These are phyloP conservation scores for Termitomyces titanicus DNA, from an alignment of 768 basidiomycete species.

Conservation along the genomic window DNA sequence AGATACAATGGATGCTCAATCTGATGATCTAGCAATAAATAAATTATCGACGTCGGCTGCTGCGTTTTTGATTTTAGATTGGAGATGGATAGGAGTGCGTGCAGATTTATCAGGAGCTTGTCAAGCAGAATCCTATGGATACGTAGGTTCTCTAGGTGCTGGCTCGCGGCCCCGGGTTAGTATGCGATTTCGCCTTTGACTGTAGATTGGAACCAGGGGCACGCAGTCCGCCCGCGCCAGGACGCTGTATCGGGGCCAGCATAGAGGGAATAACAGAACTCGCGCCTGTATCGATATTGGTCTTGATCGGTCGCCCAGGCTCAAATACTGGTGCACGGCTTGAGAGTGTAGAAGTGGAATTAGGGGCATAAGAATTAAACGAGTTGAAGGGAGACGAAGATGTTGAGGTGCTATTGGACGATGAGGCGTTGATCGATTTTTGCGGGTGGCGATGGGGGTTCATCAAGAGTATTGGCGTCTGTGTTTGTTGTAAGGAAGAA, in stretches of 20 bases:
- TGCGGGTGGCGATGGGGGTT: constrained; percentile 25
- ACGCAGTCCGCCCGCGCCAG: neutral
- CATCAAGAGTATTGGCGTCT: constrained; percentile 17
- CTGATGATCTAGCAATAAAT: neutral
- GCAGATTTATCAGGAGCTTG: no score
- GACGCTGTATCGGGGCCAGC: constrained; percentile 12
- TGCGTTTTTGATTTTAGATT: neutral
- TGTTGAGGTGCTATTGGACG: constrained; percentile 1
- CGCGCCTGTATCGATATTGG: neutral
- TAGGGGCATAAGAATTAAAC: neutral
- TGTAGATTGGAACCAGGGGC: neutral
- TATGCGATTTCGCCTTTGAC: neutral
- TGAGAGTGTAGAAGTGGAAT: constrained; percentile 10
- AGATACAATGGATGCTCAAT: neutral
- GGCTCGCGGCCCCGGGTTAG: neutral
- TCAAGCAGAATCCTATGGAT: neutral
- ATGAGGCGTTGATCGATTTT: constrained; percentile 18
- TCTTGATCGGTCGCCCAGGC: constrained; percentile 11
- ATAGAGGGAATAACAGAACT: constrained; percentile 1
- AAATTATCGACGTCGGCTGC: neutral
- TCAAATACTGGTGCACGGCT: constrained; percentile 15
- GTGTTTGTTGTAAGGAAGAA: constrained; percentile 22
- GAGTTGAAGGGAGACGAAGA: neutral
- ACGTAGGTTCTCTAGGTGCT: neutral
- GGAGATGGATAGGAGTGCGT: neutral